These are phyloP conservation scores for Gryganskiella cystojenkinii DNA, from an alignment of 192 early-diverging fungal species.

Conservation along the genomic window DNA sequence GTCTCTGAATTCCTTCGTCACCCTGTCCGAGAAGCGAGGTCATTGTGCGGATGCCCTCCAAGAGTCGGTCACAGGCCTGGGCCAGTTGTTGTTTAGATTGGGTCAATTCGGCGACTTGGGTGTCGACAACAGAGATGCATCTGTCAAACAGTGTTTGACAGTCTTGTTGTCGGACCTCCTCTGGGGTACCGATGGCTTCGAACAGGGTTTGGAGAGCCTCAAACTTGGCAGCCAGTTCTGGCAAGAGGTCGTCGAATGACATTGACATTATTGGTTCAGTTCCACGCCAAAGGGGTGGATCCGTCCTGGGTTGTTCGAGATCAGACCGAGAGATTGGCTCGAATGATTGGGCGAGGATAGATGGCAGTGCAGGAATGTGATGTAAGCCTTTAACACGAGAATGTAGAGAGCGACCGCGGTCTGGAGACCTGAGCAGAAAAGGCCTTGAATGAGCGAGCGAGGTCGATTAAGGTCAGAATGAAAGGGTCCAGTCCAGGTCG, in stretches of 20 bases:
- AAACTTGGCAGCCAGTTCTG: slow-evolving; percentile 41
- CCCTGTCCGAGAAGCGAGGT: slow-evolving; percentile 28
- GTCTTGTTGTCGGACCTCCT: slow-evolving; percentile 13
- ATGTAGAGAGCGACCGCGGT: no score
- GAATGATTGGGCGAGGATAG: no score
- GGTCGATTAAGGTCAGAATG: no score
- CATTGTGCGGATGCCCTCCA: slow-evolving; percentile 28
- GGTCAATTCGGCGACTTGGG: slow-evolving; percentile 16
- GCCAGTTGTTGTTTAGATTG: slow-evolving; percentile 7
- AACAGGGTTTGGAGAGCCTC: slow-evolving; percentile 40
- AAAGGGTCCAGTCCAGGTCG: no score
- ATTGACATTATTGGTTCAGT: slow-evolving; percentile 28
- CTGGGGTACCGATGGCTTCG: slow-evolving; percentile 34
- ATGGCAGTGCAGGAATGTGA: no score
- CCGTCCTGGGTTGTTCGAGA: no score
- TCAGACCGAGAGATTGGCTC: no score
- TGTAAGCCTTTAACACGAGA: no score
- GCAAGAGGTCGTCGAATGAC: slow-evolving; percentile 51
- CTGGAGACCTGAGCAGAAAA: no score
- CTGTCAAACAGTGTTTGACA: slow-evolving; percentile 39
- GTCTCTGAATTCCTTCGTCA: slow-evolving; percentile 12
- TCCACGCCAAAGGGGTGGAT: no score
- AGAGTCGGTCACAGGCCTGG: slow-evolving; percentile 15
- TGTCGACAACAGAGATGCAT: slow-evolving; percentile 14
- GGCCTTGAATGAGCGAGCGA: no score